Base-by-base conservation (phyloP, 345 rosid genomes). In the Gossypium australe region DNA sequence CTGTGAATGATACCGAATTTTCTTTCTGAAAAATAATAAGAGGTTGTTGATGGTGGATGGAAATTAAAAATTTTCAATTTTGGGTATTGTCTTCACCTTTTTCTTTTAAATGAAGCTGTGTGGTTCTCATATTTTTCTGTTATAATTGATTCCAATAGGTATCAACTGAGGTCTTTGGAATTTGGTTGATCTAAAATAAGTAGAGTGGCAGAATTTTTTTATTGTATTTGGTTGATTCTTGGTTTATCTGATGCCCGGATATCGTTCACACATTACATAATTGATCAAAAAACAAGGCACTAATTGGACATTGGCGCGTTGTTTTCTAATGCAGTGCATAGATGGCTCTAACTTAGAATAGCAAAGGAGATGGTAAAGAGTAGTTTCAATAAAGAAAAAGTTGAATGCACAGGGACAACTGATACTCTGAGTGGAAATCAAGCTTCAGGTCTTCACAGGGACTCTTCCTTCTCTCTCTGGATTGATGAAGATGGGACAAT, bases 391-490 rank as follows among this genome's bases (percentile, higher is more conserved):
- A 63, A 63, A 20, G 70, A 75, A 68, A 74, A 58, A 51, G 77
- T 61, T 69, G 76, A 70, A 69, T 55, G 80, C 59, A 24, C 71
- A 0, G 67, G 48, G 75, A 66, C 61, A 22, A 57, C 29, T 58
- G 67, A 51, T 76, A 75, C 44, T 78, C 73, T 52, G 41, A 62
- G 80, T 75, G 77, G 49, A 61, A 80, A 43, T 76, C 78, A 63
- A 68, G 78, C 41, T 71, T 74, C 70, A 18, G 68, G 78, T 71
- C 75, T 82, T 55, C 81, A 22, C 44, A 73, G 81, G 75, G 87
- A 84, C 20, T 80, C 84, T 13, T 87, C 86, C 7, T 87, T 85
- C 84, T 85, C 84, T 13, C 51, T 78, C 70, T 83, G 86, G 86
- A 71, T 80, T 34, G 67, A 67, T 67, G 82, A 81, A 53, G 78